Base-by-base conservation (phyloP, 306 rosid genomes). In the Lotus japonicus region DNA sequence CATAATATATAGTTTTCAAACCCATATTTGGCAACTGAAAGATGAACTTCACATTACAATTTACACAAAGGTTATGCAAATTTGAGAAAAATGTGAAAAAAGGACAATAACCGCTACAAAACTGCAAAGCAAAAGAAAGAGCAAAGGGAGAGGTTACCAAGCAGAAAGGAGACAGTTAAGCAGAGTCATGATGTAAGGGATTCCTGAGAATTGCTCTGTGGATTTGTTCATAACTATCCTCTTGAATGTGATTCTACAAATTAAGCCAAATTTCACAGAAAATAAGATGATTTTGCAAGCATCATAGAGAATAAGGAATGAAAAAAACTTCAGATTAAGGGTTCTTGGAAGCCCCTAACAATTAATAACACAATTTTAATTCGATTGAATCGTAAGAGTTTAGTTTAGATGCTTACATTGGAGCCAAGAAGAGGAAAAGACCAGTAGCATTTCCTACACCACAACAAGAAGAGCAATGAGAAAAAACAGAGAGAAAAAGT, bases 131-230 rank as follows among this genome's bases (percentile, higher is more conserved):
- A 21, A 59, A 42, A 16, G 60, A 3, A 11, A 53, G 62, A 51
- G n/a, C n/a, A n/a, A n/a, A n/a, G n/a, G n/a, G n/a, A n/a, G n/a
- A 39, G 38, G 2, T 10, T 80, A 89, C 96, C 98, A 94, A 46
- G 96, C 82, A 1, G 97, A 90, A 42, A 94, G 94, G 33, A 94
- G 96, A 73, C 97, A 90, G 74, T 94, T 90, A 58, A 94, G 94
- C 16, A 85, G 41, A 26, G 97, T 85, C 97, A 90, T 94, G 8
- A 72, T 83, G 69, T 90, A 94, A 18, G 98, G 98, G 76, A 94
- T 51, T 45, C 97, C 95, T 0, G 99, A 94, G 69, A 94, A 94
- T 3, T 85, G 52, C 66, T 94, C 92, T 15, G 97, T 90, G 59
- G 81, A 68, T 66, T 55, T 85, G 45, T 84, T 76, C 59, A 6